Evolutionary conservation across 768 basidiomycete species (phyloP), one percentile per base, ranked within the genome.

Genomic region (Chlorophyllum brunneum): DNA sequence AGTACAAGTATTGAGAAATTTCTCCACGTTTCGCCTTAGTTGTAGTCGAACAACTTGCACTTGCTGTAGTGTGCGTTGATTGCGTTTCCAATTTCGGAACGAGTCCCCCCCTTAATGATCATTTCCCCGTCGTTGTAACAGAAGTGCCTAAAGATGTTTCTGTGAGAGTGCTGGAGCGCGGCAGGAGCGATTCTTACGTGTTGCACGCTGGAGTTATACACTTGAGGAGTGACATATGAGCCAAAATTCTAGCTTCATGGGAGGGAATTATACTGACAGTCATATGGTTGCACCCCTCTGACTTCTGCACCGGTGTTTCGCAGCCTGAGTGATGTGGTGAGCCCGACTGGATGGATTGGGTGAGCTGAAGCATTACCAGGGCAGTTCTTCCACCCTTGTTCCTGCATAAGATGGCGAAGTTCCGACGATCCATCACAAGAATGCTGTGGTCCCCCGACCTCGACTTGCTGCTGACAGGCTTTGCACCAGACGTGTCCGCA

Each of bases 141-240:
- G 58, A 81, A 82, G 55, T 82, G 80, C 13, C 67, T 68, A 26
- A 2, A 48, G 26, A 20, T 5, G 38, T 20, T 26, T 30, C 36
- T 20, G 41, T 27, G 26, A 27, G n/a, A n/a, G 15, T 9, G 15
- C 29, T 18, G 5, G 24, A 13, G 23, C 33, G 37, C 34, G 34
- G 15, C 38, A 11, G 20, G 24, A 24, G 38, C 20, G 18, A 56
- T 23, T 37, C 70, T 61, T 45, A 70, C 57, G 75, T 73, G 56
- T 82, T 81, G 62, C 82, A 83, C n/a, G 75, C 79, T 1, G 80
- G 79, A 1, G 78, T 67, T 33, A 74, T 72, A 57, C 79, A 82
- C 81, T 82, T 50, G 23, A 54, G 18, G 9, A 18, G 18, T n/a
- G 9, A 50, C 11, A 3, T 23, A 33, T 41, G n/a, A 54, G 30